Conservation (phyloP, 495 filamentous ascomycete genomes). For the Podospora fimiseda region DNA sequence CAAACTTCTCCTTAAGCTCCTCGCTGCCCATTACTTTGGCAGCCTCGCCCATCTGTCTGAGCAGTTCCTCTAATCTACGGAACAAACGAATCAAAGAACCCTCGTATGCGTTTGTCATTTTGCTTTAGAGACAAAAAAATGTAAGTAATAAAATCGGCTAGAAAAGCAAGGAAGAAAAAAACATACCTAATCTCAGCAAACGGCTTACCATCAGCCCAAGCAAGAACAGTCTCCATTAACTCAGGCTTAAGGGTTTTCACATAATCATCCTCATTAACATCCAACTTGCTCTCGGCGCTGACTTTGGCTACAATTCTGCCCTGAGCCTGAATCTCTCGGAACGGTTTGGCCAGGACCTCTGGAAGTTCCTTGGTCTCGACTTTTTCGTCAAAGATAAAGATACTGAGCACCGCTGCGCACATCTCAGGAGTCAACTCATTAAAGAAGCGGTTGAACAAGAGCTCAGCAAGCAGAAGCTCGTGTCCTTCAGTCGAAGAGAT, state of each 20-base stretch:
- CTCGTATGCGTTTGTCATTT: slow-evolving; percentile 98
- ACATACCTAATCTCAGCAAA: slow-evolving; percentile 95
- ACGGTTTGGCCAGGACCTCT: slow-evolving; percentile 80
- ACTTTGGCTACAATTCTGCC: slow-evolving; percentile 86
- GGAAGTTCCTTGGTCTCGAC: slow-evolving; percentile 64
- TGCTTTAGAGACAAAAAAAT: slow-evolving; percentile 45
- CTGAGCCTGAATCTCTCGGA: slow-evolving; percentile 74
- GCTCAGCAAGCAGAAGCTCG: slow-evolving; percentile 82
- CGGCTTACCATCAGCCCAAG: slow-evolving; percentile 85
- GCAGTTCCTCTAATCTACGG: slow-evolving; percentile 85
- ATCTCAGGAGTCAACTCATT: slow-evolving; percentile 87
- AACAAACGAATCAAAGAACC: slow-evolving; percentile 93
- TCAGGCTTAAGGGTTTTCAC: slow-evolving; percentile 79
- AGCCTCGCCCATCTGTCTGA: slow-evolving; percentile 97
- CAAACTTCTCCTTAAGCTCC: slow-evolving; percentile 86
- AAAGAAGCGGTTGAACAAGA: slow-evolving; percentile 96
- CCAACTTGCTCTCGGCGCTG: slow-evolving; percentile 84
- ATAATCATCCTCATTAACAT: slow-evolving; percentile 89
- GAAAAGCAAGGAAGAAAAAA: not conserved
- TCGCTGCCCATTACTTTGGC: slow-evolving; percentile 96
- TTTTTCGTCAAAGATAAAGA: slow-evolving; percentile 97
- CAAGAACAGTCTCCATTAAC: slow-evolving; percentile 92
- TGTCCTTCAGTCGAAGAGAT: slow-evolving; percentile 80
- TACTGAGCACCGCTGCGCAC: slow-evolving; percentile 75
- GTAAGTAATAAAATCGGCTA: slow-evolving; percentile 21